Base-by-base conservation (phyloP, 163 green algal genomes). In the Scenedesmus sp. region DNA sequence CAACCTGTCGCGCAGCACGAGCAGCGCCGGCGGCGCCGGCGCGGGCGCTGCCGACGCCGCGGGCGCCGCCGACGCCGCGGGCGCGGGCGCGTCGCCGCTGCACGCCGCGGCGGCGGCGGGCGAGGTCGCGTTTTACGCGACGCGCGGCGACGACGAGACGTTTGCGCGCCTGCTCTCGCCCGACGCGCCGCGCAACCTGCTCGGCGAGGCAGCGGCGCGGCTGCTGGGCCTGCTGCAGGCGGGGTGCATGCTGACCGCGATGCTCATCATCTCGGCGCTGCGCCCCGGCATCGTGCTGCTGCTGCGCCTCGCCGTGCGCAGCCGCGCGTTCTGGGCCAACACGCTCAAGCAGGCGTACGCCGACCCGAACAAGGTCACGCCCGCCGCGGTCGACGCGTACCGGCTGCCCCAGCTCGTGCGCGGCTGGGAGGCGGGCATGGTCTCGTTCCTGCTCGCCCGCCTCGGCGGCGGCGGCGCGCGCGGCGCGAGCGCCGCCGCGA, bases 371-470 rank as follows among this genome's bases (percentile, higher is more conserved):
- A 78, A 78, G 77, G 66, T 81, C 13, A 75, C 50, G 3, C 31
- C 54, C 13, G 67, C 82, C 65, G 74, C 93, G 17, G 83, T 97
- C 18, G 87, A 97, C 69, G 80, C 70, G 0, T 97, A 97, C 81
- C 83, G 92, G 2, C 42, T 90, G 69, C 89, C 89, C 4, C 87
- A 95, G 81, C 84, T 97, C 50, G 89, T 95, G 24, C 67, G 77
- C 0, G 91, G 93, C 45, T 97, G 92, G 92, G 93, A 97, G 76
- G 54, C 33, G 14, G 93, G 93, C 36, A 88, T 97, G 80, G 69
- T 96, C 4, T 75, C 80, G 47, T 97, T 97, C 83, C 80, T 95
- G 67, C 31, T 82, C 17, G 91, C 90, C 0, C 82, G 92, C 10
- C 79, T 95, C 7, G 76, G 70, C 17, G 54, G 72, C 60, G 60